A percentile compares a stretch with the other conserved stretches of the same genome.
These are phyloP conservation scores for Aplosporella prunicola DNA, from an alignment of 2,329 filamentous ascomycete genomes.

Conservation along the genomic window DNA sequence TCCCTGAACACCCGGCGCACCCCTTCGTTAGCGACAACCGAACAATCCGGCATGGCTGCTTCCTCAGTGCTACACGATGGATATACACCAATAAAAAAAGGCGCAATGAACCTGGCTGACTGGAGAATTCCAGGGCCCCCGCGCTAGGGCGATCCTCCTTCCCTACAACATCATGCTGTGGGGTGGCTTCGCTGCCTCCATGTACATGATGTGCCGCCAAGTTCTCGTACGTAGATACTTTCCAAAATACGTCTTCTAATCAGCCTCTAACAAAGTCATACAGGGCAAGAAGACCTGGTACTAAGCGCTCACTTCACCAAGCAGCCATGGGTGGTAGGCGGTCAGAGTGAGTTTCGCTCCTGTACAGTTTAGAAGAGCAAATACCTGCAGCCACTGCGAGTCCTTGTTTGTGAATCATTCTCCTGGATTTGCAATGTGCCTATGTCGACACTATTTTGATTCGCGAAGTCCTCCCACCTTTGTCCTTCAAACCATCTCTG, in stretches of 20 bases:
- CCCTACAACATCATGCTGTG: conserved; percentile 60
- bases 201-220: conserved; percentile 69
- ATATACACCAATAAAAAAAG: no score
- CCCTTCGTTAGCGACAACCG: background rate
- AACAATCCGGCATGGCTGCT: background rate
- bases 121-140: conserved; percentile 44
- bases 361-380: conserved; percentile 12
- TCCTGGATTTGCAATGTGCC: no score
- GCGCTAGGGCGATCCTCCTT: conserved; percentile 55
- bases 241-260: background rate
- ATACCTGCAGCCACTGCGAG: no score
- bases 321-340: conserved; percentile 4
- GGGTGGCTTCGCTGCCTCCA: conserved; percentile 46
- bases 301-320: background rate
- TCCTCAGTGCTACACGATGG: background rate
- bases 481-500: no score
- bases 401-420: no score
- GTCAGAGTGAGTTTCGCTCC: conserved; percentile 5
- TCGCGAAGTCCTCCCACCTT: no score
- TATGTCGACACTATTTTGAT: no score
- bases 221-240: conserved; percentile 37
- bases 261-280: conserved; percentile 4
- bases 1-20: conserved; percentile 3
- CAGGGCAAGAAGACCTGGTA: conserved; percentile 70
- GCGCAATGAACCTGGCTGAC: conserved; percentile 8